A percentile compares a stretch with the other conserved stretches of the same genome.
Evolutionary conservation across 2,329 filamentous ascomycete species (phyloP).

Genomic region (Beauveria sp.): DNA sequence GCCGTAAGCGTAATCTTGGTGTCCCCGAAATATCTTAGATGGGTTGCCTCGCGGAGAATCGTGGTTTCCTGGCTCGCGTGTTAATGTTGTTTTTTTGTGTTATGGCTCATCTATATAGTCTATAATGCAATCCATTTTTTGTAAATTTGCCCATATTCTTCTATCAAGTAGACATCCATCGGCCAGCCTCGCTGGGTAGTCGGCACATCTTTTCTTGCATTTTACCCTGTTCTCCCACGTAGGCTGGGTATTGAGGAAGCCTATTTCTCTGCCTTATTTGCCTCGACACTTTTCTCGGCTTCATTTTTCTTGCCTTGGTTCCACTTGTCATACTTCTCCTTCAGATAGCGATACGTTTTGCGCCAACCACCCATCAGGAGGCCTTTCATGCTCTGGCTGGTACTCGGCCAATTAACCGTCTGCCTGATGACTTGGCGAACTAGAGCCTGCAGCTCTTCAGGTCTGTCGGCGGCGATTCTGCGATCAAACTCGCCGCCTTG

Average conservation of each 20-base stretch:
- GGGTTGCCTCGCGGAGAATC: background rate
- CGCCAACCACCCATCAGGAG: constrained; percentile 67
- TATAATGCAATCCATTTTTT: background rate
- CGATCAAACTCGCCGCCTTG: constrained; percentile 81
- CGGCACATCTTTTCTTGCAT: background rate
- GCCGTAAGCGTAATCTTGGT: background rate
- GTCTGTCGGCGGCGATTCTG: constrained; percentile 66
- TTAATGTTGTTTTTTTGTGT: background rate
- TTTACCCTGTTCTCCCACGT: background rate
- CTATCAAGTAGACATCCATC: background rate
- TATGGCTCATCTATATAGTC: background rate
- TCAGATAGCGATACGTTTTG: constrained; percentile 66
- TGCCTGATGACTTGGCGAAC: constrained; percentile 72
- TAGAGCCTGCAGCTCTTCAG: constrained; percentile 58
- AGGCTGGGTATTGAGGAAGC: background rate
- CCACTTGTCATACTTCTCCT: constrained; percentile 71
- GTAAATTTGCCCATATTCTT: background rate
- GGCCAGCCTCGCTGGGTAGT: background rate
- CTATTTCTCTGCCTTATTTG: background rate
- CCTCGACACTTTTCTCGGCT: constrained; percentile 13
- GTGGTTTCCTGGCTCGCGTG: background rate
- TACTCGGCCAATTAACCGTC: constrained; percentile 89
- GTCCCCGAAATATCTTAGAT: background rate
- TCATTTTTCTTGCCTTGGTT: constrained; percentile 33
- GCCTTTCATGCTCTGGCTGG: constrained; percentile 79